Evolutionary conservation across 768 basidiomycete genomes (phyloP).

Genomic region (Boletus sensibilis): DNA sequence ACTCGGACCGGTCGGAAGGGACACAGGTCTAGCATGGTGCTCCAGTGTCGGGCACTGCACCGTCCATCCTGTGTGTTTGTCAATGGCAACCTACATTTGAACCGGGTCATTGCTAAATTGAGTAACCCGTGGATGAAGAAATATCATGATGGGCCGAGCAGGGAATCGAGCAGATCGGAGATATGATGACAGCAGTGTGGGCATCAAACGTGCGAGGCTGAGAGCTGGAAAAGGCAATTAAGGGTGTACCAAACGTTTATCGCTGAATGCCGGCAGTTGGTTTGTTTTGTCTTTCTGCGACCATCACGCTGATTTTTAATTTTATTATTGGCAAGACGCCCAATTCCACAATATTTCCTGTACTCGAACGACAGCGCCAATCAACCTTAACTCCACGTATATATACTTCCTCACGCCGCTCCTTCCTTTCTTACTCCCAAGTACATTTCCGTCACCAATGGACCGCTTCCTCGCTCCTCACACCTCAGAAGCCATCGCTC

Average conservation of each 20-base stretch:
- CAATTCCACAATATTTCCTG: not conserved
- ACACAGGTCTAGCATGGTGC: no score
- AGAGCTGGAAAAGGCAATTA: conserved; percentile 19
- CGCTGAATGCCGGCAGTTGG: not conserved
- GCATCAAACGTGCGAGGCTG: conserved; percentile 34
- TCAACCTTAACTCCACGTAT: not conserved
- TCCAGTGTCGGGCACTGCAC: no score
- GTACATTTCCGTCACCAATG: conserved; percentile 37
- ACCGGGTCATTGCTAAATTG: no score
- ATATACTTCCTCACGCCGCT: conserved; percentile 1
- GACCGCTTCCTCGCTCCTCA: conserved; percentile 73
- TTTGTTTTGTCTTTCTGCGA: not conserved
- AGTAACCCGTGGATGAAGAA: no score
- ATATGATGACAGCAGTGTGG: not conserved
- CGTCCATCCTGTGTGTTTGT: no score
- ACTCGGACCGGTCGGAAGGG: no score
- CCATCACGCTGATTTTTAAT: not conserved
- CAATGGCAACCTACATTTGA: no score
- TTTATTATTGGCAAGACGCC: conserved; percentile 5
- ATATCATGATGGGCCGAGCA: not conserved
- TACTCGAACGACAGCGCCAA: conserved; percentile 7
- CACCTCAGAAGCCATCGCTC: conserved; percentile 70
- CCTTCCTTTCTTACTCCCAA: not conserved
- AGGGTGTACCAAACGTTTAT: conserved; percentile 18
- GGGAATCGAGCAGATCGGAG: no score